phyloP scores from a whole-genome alignment of 805 yeast genomes.

The Teunomyces cretensis region DNA sequence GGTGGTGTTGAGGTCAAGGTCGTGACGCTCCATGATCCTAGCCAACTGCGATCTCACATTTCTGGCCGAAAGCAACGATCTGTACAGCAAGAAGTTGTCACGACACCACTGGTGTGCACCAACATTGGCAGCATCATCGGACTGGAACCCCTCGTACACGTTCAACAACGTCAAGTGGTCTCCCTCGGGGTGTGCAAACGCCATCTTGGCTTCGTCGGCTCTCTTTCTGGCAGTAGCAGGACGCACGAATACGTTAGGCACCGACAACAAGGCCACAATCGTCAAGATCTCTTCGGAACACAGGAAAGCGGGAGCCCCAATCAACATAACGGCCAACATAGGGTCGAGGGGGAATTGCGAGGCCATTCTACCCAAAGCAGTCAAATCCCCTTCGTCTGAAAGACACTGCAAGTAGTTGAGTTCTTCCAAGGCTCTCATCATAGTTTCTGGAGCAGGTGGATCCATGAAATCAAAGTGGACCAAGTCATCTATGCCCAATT shows the following conservation, averaged over 20 bases:
- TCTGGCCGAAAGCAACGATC: conserved; percentile 84
- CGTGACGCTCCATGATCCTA: conserved; percentile 79
- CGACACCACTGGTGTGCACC: conserved; percentile 87
- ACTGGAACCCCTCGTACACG: conserved; percentile 79
- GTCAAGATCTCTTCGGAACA: conserved; percentile 89
- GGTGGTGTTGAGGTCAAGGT: conserved; percentile 69
- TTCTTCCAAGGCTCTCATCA: conserved; percentile 98
- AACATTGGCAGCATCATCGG: conserved; percentile 65
- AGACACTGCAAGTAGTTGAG: conserved; percentile 86
- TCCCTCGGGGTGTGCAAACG: conserved; percentile 91
- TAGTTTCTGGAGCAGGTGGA: conserved; percentile 99
- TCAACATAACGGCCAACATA: conserved; percentile 87
- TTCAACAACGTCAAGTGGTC: conserved; percentile 90
- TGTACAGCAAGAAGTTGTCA: conserved; percentile 78
- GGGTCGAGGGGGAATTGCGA: conserved; percentile 96
- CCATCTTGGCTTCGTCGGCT: conserved; percentile 87
- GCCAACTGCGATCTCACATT: conserved; percentile 82
- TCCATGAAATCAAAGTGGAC: conserved; percentile 99
- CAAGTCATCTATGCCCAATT: conserved; percentile 90
- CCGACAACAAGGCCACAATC: conserved; percentile 86
- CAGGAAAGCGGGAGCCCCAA: conserved; percentile 78
- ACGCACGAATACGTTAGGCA: conserved; percentile 91
- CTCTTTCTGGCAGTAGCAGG: conserved; percentile 84
- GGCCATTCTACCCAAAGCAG: conserved; percentile 85
- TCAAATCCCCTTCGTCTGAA: conserved; percentile 87